These are phyloP conservation scores for Sclerotinia glacialis DNA, from an alignment of 2,329 filamentous ascomycete species.

Conservation along the genomic window DNA sequence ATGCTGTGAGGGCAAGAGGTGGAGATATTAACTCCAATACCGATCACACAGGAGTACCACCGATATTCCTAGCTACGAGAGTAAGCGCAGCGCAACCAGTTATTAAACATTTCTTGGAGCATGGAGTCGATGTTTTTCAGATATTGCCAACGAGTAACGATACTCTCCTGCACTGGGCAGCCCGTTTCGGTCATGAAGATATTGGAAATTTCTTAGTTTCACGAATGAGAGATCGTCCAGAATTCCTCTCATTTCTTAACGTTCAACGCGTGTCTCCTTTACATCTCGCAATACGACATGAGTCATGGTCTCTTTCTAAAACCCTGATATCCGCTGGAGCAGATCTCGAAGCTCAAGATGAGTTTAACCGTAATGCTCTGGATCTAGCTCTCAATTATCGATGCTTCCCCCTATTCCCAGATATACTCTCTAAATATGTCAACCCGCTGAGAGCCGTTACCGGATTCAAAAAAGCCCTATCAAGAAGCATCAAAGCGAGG, in stretches of 20 bases:
- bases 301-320: not conserved
- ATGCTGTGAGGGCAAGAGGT: constrained; percentile 1
- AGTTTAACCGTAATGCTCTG: not conserved
- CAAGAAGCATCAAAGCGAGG: not conserved
- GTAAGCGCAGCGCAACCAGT: not conserved
- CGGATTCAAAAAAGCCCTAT: constrained; percentile 2
- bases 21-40: constrained; percentile 14
- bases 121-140: constrained; percentile 12
- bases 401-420: not conserved
- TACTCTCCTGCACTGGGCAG: constrained; percentile 15
- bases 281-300: not conserved
- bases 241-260: not conserved
- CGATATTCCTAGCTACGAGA: constrained; percentile 12
- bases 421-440: not conserved
- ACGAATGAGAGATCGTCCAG: constrained; percentile 9
- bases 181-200: constrained; percentile 8
- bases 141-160: not conserved
- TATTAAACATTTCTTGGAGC: not conserved
- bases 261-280: constrained; percentile 1
- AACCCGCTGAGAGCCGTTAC: not conserved
- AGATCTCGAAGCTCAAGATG: not conserved
- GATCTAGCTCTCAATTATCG: not conserved
- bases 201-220: constrained; percentile 12
- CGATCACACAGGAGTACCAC: not conserved
- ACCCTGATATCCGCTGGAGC: constrained; percentile 6